Evolutionary conservation across 208 protist genomes (phyloP).

Genomic region (Trypanosoma cruzi): DNA sequence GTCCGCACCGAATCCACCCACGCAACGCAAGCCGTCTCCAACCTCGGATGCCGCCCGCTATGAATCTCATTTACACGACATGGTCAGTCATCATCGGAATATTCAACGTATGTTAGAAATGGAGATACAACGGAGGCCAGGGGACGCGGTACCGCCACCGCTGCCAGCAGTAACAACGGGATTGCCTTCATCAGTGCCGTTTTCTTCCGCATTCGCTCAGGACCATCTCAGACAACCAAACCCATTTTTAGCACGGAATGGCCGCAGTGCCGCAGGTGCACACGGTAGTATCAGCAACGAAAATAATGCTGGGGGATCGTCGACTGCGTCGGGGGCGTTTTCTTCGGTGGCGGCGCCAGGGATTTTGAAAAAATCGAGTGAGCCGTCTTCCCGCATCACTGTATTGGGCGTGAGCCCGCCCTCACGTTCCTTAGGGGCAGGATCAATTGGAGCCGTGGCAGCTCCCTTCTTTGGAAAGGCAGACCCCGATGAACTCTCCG

Average conservation of each 20-base stretch:
- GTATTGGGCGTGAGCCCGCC: constrained; percentile 6
- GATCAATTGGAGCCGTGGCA: background rate
- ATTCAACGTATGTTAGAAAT: constrained; percentile 25
- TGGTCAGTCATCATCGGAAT: constrained; percentile 16
- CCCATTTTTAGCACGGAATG: background rate
- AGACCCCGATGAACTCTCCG: constrained; percentile 39
- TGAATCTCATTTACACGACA: constrained; percentile 20
- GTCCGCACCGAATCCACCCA: background rate
- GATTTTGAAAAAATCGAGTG: background rate
- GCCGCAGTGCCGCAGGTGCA: background rate
- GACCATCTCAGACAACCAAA: background rate
- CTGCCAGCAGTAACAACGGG: background rate
- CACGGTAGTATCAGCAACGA: background rate
- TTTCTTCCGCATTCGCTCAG: background rate
- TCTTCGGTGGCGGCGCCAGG: background rate
- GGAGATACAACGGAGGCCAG: background rate
- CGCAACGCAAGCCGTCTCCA: background rate
- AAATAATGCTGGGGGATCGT: background rate
- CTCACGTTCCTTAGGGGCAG: too few relatives aligned
- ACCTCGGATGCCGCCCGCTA: background rate
- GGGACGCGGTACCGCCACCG: background rate
- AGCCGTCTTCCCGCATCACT: background rate
- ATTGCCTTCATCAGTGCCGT: background rate
- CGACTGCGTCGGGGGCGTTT: background rate
- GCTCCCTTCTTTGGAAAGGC: background rate